phyloP scores from a whole-genome alignment of 2,329 filamentous ascomycete species.

The Neofusicoccum umdonicola region DNA sequence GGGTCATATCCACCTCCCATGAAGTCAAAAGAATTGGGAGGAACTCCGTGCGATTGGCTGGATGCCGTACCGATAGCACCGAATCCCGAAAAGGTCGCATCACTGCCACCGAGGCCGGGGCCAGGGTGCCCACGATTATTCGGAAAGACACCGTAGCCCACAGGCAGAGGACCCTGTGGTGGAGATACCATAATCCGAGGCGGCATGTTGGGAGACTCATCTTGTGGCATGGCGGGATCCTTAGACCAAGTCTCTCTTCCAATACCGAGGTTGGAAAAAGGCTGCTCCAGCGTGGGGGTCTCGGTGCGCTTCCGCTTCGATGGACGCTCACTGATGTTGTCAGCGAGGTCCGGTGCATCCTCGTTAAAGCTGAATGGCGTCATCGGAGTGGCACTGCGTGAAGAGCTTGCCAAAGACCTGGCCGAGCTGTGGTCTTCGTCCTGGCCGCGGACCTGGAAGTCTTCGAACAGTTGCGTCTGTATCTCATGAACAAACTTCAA shows the following conservation, averaged over 20 bases:
- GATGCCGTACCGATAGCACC: no score
- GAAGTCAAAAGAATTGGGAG: no score
- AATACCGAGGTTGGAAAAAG: background rate
- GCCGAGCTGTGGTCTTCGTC: background rate
- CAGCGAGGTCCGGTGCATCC: background rate
- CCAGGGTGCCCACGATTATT: no score
- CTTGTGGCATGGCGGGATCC: background rate
- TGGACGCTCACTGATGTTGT: background rate
- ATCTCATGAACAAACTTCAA: background rate
- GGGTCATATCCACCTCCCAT: no score
- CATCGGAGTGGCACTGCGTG: background rate
- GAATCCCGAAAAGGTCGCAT: no score
- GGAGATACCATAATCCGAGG: background rate
- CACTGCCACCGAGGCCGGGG: no score
- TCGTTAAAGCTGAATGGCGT: background rate
- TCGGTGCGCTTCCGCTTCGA: background rate
- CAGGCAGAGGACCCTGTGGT: no score
- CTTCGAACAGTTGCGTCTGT: background rate
- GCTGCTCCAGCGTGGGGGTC: background rate
- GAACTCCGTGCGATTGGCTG: no score
- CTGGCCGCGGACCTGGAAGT: background rate
- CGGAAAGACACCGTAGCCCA: no score
- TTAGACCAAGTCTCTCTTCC: background rate
- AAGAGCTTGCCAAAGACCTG: background rate
- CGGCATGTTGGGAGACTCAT: background rate